Evolutionary conservation across 1,284 basidiomycete genomes (phyloP).

Genomic region (Sporisorium exsertum): DNA sequence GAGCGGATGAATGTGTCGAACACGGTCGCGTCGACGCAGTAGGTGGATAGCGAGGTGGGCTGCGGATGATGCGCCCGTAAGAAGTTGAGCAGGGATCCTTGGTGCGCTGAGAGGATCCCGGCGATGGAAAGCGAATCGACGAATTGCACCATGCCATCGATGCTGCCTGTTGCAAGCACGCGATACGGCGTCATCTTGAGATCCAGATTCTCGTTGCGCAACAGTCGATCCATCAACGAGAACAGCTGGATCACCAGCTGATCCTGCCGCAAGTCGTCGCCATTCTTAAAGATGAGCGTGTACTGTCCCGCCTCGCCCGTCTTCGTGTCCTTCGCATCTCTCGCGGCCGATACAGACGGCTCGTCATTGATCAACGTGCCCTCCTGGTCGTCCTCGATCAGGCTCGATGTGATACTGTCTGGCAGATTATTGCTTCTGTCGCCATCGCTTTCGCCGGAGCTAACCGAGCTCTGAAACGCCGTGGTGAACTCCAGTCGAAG

Average conservation of each 20-base stretch:
- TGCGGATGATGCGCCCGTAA: slow-evolving; percentile 86
- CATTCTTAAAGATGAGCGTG: slow-evolving; percentile 97
- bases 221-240: slow-evolving; percentile 93
- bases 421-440: slow-evolving; percentile 15
- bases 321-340: slow-evolving; percentile 15
- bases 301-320: slow-evolving; percentile 71
- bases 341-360: not conserved
- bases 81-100: slow-evolving; percentile 88
- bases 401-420: slow-evolving; percentile 41
- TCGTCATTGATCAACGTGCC: slow-evolving; percentile 20
- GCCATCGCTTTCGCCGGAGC: not conserved
- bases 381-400: slow-evolving; percentile 24
- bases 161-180: slow-evolving; percentile 89
- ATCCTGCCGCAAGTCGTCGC: slow-evolving; percentile 97
- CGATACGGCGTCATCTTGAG: slow-evolving; percentile 91
- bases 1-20: slow-evolving; percentile 96
- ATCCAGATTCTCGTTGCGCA: slow-evolving; percentile 95
- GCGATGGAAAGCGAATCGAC: slow-evolving; percentile 95
- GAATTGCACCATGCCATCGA: slow-evolving; percentile 96
- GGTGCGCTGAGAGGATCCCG: slow-evolving; percentile 79
- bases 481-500: slow-evolving; percentile 83
- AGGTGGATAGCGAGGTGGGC: slow-evolving; percentile 89
- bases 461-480: not conserved
- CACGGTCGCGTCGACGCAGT: slow-evolving; percentile 88
- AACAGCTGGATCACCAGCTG: slow-evolving; percentile 97